These are phyloP conservation scores for Backusella sp. DNA, from an alignment of 192 early-diverging fungal genomes.

Conservation along the genomic window DNA sequence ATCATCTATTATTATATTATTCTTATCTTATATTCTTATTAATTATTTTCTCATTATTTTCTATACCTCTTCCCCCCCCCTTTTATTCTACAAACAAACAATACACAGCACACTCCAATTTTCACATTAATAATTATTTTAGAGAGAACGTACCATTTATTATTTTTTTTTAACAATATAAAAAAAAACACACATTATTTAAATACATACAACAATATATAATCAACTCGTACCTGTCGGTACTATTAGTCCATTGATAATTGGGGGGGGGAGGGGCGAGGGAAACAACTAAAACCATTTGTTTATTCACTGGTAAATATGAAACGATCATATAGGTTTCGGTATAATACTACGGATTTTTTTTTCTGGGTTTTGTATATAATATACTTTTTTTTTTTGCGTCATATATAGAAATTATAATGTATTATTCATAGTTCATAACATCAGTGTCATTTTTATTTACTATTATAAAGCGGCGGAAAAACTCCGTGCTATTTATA, in stretches of 20 bases:
- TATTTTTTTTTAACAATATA: neutral
- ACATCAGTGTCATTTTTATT: neutral
- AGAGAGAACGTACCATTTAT: neutral
- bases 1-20: neutral
- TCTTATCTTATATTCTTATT: neutral
- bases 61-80: neutral
- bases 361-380: neutral
- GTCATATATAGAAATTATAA: neutral
- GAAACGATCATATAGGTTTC: neutral
- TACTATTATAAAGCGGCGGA: neutral
- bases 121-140: neutral
- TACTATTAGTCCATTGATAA: no score
- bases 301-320: neutral
- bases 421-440: neutral
- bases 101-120: neutral
- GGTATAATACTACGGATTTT: neutral
- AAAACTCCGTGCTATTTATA: neutral
- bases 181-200: neutral
- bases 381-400: neutral
- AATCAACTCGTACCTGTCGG: neutral
- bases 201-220: neutral
- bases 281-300: neutral
- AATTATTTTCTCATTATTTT: neutral
- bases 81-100: neutral
- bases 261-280: neutral